Conservation (phyloP, 2,329 filamentous ascomycete species). For the Colletotrichum sp. region DNA sequence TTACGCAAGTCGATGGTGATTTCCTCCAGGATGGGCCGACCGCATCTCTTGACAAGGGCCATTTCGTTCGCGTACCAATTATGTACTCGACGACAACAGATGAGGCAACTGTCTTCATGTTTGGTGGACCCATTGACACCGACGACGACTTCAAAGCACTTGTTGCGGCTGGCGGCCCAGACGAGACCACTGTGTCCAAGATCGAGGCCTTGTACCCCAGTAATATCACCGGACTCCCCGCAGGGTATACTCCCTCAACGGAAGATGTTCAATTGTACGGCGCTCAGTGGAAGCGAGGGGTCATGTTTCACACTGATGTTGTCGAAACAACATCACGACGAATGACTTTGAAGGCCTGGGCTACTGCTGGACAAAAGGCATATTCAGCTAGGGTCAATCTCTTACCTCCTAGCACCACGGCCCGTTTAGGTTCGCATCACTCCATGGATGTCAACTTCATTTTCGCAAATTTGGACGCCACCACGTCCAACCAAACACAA, state of each 20-base stretch:
- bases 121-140: not conserved
- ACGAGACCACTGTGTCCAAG: not conserved
- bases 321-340: not conserved
- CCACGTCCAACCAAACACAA: not conserved
- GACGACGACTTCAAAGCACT: not conserved
- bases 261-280: not conserved
- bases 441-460: not conserved
- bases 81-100: conserved; percentile 69
- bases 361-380: not conserved
- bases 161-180: not conserved
- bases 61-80: conserved; percentile 68
- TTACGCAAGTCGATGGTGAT: conserved; percentile 37
- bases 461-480: not conserved
- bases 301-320: not conserved
- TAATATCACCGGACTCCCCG: not conserved
- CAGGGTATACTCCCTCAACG: not conserved
- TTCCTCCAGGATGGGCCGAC: conserved; percentile 48
- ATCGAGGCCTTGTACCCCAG: not conserved
- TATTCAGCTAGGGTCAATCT: not conserved
- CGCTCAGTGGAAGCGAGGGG: not conserved
- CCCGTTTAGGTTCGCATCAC: not conserved
- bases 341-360: not conserved
- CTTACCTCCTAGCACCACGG: not conserved
- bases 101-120: conserved; percentile 60
- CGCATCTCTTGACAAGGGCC: conserved; percentile 57